Base-by-base conservation (phyloP, 352 stramenopile species). In the Halophytophthora batemanensis region DNA sequence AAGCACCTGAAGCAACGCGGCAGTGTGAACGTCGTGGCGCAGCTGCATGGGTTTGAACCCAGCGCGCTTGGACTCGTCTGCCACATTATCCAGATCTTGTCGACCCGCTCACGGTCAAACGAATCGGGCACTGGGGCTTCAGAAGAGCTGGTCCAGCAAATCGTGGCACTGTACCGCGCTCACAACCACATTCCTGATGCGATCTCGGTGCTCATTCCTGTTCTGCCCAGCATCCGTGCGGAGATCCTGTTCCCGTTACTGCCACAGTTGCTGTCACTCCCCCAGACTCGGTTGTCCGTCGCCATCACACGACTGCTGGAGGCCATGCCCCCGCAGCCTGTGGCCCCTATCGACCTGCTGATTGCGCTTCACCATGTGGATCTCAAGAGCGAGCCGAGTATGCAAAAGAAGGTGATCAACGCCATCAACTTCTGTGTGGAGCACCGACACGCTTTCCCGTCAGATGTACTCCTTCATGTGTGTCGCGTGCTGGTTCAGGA, bases 351-450 rank as follows among this genome's bases (percentile, higher is more conserved):
- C 40, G 73, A 88, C 22, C 61, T 93, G 45, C 65, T 93, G 18
- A 59, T 93, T 39, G 77, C 74, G 25, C 70, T 93, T 50, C 82
- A 93, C 64, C 75, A 88, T 59, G 70, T 90, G 14, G 77, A 88
- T 53, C 54, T 90, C n/a, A 81, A 74, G 56, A 71, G 54, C 37
- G 82, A 93, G 38, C 51, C 67, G 33, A 68, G 42, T 15, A 79
- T 88, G 67, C 82, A 93, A 60, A 90, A 93, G 60, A 81, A 82
- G 37, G 76, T 84, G 25, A 87, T 90, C 51, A 59, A 56, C 21
- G 82, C 79, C 8, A 90, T 93, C 43, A 88, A 88, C 47, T 78
- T 88, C 43, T 93, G 82, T 43, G 66, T 90, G 37, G 77, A 89
- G 55, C 72, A 93, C 64, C 77, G 78, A 21, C 79, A 88, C 41